Evolutionary conservation across 257 asterid genomes (phyloP).

Genomic region (Solanum clarkiae): DNA sequence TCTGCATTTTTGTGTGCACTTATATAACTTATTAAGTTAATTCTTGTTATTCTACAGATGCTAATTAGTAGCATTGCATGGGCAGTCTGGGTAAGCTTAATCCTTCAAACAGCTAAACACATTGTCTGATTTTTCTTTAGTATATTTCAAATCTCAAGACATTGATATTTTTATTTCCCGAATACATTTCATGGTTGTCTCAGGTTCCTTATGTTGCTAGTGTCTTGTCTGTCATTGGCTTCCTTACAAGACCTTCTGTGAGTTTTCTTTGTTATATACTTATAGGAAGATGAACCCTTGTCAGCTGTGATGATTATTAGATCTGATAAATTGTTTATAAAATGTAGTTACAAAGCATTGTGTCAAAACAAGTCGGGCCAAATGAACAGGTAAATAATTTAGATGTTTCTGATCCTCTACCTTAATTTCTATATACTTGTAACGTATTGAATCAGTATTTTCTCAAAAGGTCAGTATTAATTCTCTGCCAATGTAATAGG

Average conservation of each 20-base stretch:
- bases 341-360: slow-evolving; percentile 9
- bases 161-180: background rate
- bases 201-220: slow-evolving; percentile 5
- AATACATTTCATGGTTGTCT: background rate
- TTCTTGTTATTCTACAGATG: background rate
- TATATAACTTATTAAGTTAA: background rate
- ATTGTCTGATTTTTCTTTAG: background rate
- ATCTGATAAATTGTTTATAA: background rate
- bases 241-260: background rate
- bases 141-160: background rate
- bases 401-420: background rate
- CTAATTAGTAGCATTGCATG: slow-evolving; percentile 5
- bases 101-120: background rate
- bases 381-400: slow-evolving; percentile 1
- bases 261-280: background rate
- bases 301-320: background rate
- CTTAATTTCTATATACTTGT: background rate
- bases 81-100: slow-evolving; percentile 6
- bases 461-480: background rate
- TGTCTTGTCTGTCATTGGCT: background rate
- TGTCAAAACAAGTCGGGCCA: slow-evolving; percentile 6
- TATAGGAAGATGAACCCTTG: background rate
- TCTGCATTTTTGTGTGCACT: background rate
- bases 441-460: background rate
- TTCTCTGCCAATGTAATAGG: background rate